These are phyloP conservation scores for Talaromyces verruculosus DNA, from an alignment of 2,329 filamentous ascomycete genomes.

Conservation along the genomic window DNA sequence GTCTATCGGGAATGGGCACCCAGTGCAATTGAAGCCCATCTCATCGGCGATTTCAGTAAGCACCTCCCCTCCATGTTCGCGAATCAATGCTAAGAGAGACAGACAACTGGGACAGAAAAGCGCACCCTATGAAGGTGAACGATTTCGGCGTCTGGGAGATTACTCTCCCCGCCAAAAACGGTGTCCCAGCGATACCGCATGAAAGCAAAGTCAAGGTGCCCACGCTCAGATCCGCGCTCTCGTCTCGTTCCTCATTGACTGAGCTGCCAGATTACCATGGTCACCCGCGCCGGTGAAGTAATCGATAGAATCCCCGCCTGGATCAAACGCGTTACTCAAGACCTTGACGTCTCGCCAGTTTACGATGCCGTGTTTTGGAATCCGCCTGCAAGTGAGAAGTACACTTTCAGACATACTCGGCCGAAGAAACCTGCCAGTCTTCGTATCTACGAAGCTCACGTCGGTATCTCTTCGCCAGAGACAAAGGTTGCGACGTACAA, in stretches of 20 bases:
- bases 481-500: constrained; percentile 90
- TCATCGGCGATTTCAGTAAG: constrained; percentile 93
- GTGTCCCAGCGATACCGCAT: constrained; percentile 78
- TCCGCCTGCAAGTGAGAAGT: constrained; percentile 71
- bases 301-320: constrained; percentile 89
- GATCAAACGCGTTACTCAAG: constrained; percentile 97
- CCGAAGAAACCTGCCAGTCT: constrained; percentile 81
- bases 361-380: constrained; percentile 99
- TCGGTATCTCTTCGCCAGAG: constrained; percentile 93
- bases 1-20: constrained; percentile 95
- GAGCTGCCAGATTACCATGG: constrained; percentile 70
- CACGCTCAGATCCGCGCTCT: constrained; percentile 7
- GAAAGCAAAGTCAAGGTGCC: constrained; percentile 92
- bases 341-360: constrained; percentile 80
- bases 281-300: constrained; percentile 73
- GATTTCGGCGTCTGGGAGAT: constrained; percentile 86
- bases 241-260: constrained; percentile 16
- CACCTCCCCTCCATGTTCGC: constrained; percentile 22
- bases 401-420: constrained; percentile 78
- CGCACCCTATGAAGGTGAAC: constrained; percentile 85
- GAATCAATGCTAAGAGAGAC: constrained; percentile 28
- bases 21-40: constrained; percentile 76
- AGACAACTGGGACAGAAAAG: constrained; percentile 83
- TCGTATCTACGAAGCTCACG: constrained; percentile 98
- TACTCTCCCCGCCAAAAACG: constrained; percentile 68